phyloP scores from a whole-genome alignment of 2,329 filamentous ascomycete species.

The Aphanoascus verrucosus region DNA sequence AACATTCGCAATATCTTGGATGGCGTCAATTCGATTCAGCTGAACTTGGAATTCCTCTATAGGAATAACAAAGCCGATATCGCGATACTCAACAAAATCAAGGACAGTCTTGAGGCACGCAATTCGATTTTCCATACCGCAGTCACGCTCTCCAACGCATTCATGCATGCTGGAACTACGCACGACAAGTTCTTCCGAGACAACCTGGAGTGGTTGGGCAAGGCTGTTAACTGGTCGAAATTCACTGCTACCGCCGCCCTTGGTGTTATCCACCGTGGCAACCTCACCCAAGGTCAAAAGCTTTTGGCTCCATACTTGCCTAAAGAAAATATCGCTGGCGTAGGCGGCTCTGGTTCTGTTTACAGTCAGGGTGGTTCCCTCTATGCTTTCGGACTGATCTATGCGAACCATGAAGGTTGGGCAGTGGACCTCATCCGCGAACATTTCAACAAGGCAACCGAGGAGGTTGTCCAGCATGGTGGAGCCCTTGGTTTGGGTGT shows the following conservation, averaged over 20 bases:
- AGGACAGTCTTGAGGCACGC: conserved; percentile 85
- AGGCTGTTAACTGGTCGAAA: conserved; percentile 99
- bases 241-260: conserved; percentile 94
- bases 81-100: conserved; percentile 87
- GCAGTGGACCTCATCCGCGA: conserved; percentile 47
- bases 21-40: conserved; percentile 83
- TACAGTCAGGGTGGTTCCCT: conserved; percentile 95
- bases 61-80: conserved; percentile 89
- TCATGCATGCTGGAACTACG: conserved; percentile 98
- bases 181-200: conserved; percentile 98
- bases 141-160: conserved; percentile 93
- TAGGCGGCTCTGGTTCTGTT: conserved; percentile 68
- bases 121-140: conserved; percentile 98
- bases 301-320: conserved; percentile 91
- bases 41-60: conserved; percentile 94
- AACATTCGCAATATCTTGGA: conserved; percentile 57
- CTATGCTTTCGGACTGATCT: conserved; percentile 90
- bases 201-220: conserved; percentile 94
- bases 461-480: conserved; percentile 90
- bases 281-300: conserved; percentile 85
- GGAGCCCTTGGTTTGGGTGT: conserved; percentile 91
- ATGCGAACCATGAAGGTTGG: conserved; percentile 91
- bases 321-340: conserved; percentile 49
- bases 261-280: conserved; percentile 92
- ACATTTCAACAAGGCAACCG: conserved; percentile 41